A percentile compares a stretch with the other conserved stretches of the same genome.
Evolutionary conservation across 2,329 filamentous ascomycete species (phyloP).

Genomic region (Sclerotinia nivalis): DNA sequence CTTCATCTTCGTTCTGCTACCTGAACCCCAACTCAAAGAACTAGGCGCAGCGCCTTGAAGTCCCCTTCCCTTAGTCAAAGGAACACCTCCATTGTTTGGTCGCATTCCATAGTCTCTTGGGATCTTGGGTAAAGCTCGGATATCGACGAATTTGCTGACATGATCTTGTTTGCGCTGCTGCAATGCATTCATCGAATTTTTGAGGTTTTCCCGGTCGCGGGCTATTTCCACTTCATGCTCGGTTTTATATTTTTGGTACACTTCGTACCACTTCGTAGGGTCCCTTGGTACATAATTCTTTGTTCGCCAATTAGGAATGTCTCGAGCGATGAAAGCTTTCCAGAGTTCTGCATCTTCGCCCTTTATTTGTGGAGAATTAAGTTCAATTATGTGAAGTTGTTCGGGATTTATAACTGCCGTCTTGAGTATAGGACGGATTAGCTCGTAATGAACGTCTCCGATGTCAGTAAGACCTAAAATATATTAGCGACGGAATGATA

Average conservation of each 20-base stretch:
- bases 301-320: constrained; percentile 65
- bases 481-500: constrained; percentile 16
- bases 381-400: constrained; percentile 75
- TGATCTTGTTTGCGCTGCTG: constrained; percentile 59
- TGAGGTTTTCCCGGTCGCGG: constrained; percentile 57
- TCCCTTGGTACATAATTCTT: constrained; percentile 66
- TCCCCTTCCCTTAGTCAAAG: constrained; percentile 33
- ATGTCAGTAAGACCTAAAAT: constrained; percentile 64
- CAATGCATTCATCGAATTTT: constrained; percentile 56
- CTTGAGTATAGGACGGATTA: constrained; percentile 67
- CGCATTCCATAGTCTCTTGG: constrained; percentile 44
- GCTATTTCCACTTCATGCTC: constrained; percentile 58
- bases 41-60: constrained; percentile 41
- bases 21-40: constrained; percentile 48
- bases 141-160: constrained; percentile 57
- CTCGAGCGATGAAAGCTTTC: constrained; percentile 73
- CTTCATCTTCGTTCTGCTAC: constrained; percentile 54
- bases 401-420: constrained; percentile 69
- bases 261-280: constrained; percentile 71
- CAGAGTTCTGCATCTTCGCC: constrained; percentile 72
- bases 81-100: constrained; percentile 41
- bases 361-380: constrained; percentile 73
- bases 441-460: constrained; percentile 67
- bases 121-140: constrained; percentile 49
- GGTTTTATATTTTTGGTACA: constrained; percentile 70